Conservation (phyloP, 352 stramenopile genomes). For the Phytophthora pini region DNA sequence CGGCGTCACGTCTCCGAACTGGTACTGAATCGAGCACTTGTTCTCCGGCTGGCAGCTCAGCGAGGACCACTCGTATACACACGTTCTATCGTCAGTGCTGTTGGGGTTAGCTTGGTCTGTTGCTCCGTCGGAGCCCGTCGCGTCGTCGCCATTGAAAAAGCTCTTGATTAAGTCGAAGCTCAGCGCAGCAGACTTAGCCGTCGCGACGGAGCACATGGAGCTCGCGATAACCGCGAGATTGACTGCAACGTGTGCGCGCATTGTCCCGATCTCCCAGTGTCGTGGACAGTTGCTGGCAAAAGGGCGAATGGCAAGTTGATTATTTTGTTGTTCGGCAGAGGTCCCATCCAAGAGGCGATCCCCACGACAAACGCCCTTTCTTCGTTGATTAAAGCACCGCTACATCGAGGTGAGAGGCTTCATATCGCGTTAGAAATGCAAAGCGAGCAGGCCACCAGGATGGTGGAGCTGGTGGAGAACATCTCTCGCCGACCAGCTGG, state of each 20-base stretch:
- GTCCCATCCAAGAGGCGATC: constrained; percentile 23
- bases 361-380: neutral
- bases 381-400: neutral
- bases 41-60: constrained; percentile 32
- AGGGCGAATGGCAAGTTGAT: constrained; percentile 14
- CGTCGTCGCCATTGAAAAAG: constrained; percentile 36
- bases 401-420: neutral
- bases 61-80: constrained; percentile 43
- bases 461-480: constrained; percentile 1
- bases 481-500: constrained; percentile 11
- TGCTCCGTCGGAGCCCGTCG: constrained; percentile 6
- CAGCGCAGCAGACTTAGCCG: constrained; percentile 11
- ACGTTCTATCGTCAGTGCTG: constrained; percentile 44
- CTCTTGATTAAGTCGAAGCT: constrained; percentile 19
- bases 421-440: neutral
- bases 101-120: neutral
- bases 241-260: constrained; percentile 14
- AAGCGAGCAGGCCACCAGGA: constrained; percentile 16
- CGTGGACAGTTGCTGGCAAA: constrained; percentile 19
- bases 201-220: constrained; percentile 20
- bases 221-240: constrained; percentile 27
- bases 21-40: constrained; percentile 47
- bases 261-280: constrained; percentile 4
- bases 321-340: neutral
- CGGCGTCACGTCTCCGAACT: constrained; percentile 51